Percentiles rank a stretch among this genome's conserved stretches.
phyloP scores from a whole-genome alignment of 2,329 filamentous ascomycete species.

The Botrytis paeoniae region DNA sequence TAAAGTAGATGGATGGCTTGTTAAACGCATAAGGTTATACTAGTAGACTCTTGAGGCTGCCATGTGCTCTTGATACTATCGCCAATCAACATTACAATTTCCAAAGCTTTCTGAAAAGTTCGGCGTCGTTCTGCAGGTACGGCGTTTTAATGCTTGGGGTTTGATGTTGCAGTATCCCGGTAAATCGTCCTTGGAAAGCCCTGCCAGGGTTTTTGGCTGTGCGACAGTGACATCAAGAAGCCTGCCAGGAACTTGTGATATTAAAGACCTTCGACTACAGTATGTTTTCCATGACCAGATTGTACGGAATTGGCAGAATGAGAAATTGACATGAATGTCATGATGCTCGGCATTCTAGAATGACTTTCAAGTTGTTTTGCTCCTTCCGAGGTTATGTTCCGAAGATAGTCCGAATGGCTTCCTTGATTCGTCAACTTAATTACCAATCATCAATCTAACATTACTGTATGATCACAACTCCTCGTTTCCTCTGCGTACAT shows the following conservation, averaged over 20 bases:
- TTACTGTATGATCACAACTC: background rate
- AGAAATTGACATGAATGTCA: background rate
- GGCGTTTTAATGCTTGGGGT: background rate
- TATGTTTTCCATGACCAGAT: background rate
- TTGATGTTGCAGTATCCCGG: background rate
- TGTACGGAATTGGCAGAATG: background rate
- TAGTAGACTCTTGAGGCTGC: background rate
- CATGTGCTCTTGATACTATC: background rate
- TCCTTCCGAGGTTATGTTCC: background rate
- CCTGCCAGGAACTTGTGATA: background rate
- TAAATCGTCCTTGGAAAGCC: background rate
- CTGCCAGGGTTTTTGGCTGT: background rate
- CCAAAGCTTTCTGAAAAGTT: background rate
- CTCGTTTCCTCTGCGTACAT: background rate
- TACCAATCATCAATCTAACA: background rate
- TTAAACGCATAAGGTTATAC: background rate
- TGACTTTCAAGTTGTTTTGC: background rate
- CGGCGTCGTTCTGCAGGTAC: conserved; percentile 14
- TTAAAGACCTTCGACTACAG: background rate
- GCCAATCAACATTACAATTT: background rate
- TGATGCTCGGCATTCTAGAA: background rate
- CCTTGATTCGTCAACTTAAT: background rate
- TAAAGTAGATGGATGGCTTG: conserved; percentile 1
- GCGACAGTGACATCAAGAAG: background rate
- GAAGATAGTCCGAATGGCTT: background rate